Evolutionary conservation across 768 basidiomycete species (phyloP), one percentile per base, ranked within the genome.

Genomic region (Chalciporus chontae): DNA sequence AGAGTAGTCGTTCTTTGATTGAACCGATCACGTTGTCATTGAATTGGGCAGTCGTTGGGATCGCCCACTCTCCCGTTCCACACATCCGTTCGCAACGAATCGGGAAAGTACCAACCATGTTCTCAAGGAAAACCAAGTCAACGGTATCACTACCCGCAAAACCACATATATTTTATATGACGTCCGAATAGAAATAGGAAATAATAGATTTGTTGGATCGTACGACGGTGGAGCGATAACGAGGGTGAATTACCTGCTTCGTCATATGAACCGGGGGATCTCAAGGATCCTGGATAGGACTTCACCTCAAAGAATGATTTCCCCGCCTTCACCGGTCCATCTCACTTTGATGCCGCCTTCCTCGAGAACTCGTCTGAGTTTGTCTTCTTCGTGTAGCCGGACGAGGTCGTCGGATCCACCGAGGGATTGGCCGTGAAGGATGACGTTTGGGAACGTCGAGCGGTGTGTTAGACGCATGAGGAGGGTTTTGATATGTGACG

Each of bases 361-460:
- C 52, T 79, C 73, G 0, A 88, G 61, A n/a, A 78, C 27, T 2
- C 56, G 60, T 15, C 67, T 68, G 21, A 89, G 70, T 4, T 58
- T 57, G 27, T 72, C 73, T 9, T 71, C 70, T n/a, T 68, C 61
- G 54, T 90, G 83, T 29, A 66, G 23, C 31, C 27, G 65, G 1
- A 70, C 67, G 10, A 90, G 66, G 18, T 81, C 73, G 54, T 88
- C 86, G 1, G 76, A 83, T 29, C 87, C 87, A 9, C 85, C 84
- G 3, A 88, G 70, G 6, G 80, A 80, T 41, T 69, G 72, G 8
- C 87, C 88, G 17, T 73, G 72, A 11, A 91, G 59, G 23, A 92
- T 56, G 47, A 87, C 70, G 54, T 92, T 92, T 1, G 90, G 90
- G 63, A 90, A 89, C 4, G 90, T 91, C 7, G 74, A 65, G 13